Conservation (phyloP, 306 rosid genomes). For the Cucurbita pepo region DNA sequence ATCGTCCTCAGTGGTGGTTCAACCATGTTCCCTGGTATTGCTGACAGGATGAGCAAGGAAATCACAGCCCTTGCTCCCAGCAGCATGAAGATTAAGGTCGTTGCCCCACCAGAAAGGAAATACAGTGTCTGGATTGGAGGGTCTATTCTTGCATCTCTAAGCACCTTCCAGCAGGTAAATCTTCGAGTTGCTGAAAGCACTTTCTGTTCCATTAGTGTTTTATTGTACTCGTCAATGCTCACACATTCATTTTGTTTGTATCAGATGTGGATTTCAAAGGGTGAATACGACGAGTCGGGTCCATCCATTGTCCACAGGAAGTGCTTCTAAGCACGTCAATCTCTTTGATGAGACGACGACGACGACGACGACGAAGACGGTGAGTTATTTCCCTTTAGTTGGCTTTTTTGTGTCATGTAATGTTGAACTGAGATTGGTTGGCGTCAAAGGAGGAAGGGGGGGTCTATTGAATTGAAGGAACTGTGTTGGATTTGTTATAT, state of each 20-base stretch:
- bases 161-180: slow-evolving; percentile 32
- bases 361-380: background rate
- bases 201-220: background rate
- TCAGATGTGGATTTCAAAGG: slow-evolving; percentile 33
- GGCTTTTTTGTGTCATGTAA: slow-evolving; percentile 15
- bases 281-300: slow-evolving; percentile 26
- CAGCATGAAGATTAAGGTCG: slow-evolving; percentile 27
- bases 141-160: slow-evolving; percentile 28
- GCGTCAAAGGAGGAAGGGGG: background rate
- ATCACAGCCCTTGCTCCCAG: slow-evolving; percentile 31
- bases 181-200: background rate
- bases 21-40: slow-evolving; percentile 30
- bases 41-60: slow-evolving; percentile 34
- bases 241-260: background rate
- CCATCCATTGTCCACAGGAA: slow-evolving; percentile 32
- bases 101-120: slow-evolving; percentile 28
- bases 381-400: slow-evolving; percentile 14
- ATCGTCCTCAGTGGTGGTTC: slow-evolving; percentile 33
- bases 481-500: background rate
- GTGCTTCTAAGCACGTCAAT: slow-evolving; percentile 10
- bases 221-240: background rate
- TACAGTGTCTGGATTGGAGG: slow-evolving; percentile 35
- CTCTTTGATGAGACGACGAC: background rate
- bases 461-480: background rate
- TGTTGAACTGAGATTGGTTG: slow-evolving; percentile 10